Evolutionary conservation across 805 yeast genomes (phyloP), one percentile per base, ranked within the genome.

Genomic region (Pichia sporocuriosa): DNA sequence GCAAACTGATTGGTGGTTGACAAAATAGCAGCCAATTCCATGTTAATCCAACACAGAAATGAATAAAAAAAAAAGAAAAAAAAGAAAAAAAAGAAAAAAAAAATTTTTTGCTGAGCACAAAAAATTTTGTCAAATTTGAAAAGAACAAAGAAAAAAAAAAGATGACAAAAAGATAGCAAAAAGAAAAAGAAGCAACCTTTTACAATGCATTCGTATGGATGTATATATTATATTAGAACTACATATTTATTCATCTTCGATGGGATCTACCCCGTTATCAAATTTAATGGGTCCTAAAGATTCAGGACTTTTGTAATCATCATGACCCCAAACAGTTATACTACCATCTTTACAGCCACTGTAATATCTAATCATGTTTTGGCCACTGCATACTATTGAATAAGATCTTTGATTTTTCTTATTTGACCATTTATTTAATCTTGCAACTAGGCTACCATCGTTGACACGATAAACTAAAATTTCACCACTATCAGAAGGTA

Each of bases 401-500:
- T 79, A 72, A 1, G 77, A 68, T 33, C 82, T 52, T 39, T 67
- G 57, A 46, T 67, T 65, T 35, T 68, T 4, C 32, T 24, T 30
- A 4, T 43, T 21, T 4, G 72, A 6, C 23, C 12, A n/a, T 16
- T 67, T 36, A 53, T 67, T 65, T n/a, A 84, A 61, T 41, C 89
- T 61, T 8, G 75, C 66, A 4, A 81, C 70, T 35, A 83, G 56
- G 47, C 74, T 77, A 0, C 93, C 94, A 48, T 80, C 84, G 1
- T 66, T 56, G 0, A 76, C 65, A 16, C 82, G 61, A 44, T 69
- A 79, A 37, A 82, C 68, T 31, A 79, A 66, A 1, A 85, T 61
- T 48, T 83, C 88, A 4, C 90, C 88, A 45, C 69, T 79, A 50
- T 84, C 93, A 0, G 87, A 79, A 0, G 94, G 90, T 40, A 79